Evolutionary conservation across 768 basidiomycete genomes (phyloP).

Genomic region (Calvatia gigantea): DNA sequence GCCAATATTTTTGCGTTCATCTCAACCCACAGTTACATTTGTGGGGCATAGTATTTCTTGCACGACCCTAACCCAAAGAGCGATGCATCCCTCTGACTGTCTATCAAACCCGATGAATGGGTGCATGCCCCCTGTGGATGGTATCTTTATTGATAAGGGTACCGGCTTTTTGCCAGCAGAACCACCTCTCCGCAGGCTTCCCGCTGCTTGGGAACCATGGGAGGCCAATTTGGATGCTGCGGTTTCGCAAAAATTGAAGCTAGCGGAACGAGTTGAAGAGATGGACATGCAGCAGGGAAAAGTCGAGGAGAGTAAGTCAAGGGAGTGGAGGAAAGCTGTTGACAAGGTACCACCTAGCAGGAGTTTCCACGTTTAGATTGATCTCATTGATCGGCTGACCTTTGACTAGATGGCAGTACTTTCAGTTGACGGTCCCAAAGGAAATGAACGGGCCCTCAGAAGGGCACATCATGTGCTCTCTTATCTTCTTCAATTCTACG

Average conservation of each 20-base stretch:
- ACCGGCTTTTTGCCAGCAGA: constrained; percentile 89
- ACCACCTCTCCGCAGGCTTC: constrained; percentile 63
- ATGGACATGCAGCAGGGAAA: constrained; percentile 29
- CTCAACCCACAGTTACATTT: too few relatives aligned
- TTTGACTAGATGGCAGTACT: constrained; percentile 53
- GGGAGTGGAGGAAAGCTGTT: constrained; percentile 50
- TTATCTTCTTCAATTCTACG: constrained; percentile 75
- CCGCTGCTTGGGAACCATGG: constrained; percentile 64
- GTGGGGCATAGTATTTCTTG: too few relatives aligned
- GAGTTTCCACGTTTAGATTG: not conserved
- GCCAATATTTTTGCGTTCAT: too few relatives aligned
- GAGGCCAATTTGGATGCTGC: constrained; percentile 57
- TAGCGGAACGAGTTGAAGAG: constrained; percentile 51
- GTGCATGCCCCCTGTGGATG: too few relatives aligned
- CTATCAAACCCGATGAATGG: too few relatives aligned
- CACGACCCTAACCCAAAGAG: too few relatives aligned
- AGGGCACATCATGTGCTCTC: constrained; percentile 77
- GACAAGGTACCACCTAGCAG: constrained; percentile 34
- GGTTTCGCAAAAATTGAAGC: constrained; percentile 40
- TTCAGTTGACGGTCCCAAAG: constrained; percentile 34
- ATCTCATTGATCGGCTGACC: not conserved
- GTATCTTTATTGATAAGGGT: constrained; percentile 78
- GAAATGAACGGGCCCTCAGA: constrained; percentile 57
- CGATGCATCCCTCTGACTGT: too few relatives aligned
- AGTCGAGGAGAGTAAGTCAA: constrained; percentile 28